Evolutionary conservation across 2,329 filamentous ascomycete species (phyloP).

Genomic region (Lomentospora prolificans): DNA sequence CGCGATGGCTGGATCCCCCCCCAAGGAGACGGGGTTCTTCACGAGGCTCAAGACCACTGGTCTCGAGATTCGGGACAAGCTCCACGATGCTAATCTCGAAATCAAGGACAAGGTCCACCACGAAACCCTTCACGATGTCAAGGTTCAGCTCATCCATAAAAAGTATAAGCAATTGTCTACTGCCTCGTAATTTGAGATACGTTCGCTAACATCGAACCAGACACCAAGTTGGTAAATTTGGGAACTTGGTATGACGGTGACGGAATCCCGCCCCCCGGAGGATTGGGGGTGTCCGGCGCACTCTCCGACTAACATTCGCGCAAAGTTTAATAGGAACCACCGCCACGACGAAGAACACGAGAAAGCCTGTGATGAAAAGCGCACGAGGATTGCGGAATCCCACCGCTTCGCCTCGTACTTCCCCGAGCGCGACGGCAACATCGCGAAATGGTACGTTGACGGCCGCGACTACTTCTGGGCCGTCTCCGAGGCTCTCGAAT

Average conservation of each 20-base stretch:
- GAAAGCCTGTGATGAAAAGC: slow-evolving; percentile 70
- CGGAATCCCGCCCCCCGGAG: background rate
- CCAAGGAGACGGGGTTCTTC: background rate
- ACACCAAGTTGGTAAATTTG: slow-evolving; percentile 52
- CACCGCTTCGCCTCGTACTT: slow-evolving; percentile 89
- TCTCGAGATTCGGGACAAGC: slow-evolving; percentile 43
- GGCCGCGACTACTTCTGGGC: slow-evolving; percentile 93
- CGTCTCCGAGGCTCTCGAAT: slow-evolving; percentile 80
- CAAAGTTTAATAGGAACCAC: slow-evolving; percentile 71
- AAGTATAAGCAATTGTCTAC: slow-evolving; percentile 34
- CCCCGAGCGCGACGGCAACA: slow-evolving; percentile 73
- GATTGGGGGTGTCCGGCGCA: background rate
- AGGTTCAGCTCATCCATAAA: slow-evolving; percentile 46
- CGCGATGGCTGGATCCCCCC: background rate
- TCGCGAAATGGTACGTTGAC: slow-evolving; percentile 95
- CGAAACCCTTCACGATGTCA: slow-evolving; percentile 39
- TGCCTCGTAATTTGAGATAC: background rate
- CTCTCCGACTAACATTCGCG: no score
- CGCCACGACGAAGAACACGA: slow-evolving; percentile 93
- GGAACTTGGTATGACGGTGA: slow-evolving; percentile 40
- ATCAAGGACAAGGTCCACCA: background rate
- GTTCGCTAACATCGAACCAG: slow-evolving; percentile 14
- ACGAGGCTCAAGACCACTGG: background rate
- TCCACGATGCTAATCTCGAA: slow-evolving; percentile 33
- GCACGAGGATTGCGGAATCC: slow-evolving; percentile 57